Evolutionary conservation across 441 rosid genomes (phyloP), one percentile per base, ranked within the genome.

Genomic region (Heliophila coronopifolia): DNA sequence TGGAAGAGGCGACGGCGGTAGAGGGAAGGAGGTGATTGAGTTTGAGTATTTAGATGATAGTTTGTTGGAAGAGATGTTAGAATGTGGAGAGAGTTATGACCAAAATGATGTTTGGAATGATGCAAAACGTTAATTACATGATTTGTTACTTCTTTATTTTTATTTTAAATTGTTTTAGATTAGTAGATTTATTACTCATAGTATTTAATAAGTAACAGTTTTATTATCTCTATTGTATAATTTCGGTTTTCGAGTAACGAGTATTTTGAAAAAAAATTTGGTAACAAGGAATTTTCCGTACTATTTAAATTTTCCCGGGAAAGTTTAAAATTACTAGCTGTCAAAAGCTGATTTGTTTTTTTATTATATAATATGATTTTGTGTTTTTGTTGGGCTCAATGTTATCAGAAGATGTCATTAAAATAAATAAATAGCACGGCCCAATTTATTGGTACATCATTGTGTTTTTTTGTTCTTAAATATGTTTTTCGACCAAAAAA

Each of bases 31-130:
- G 47, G 89, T 75, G 30, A 72, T 83, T 30, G 95, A 80, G 75
- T 76, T 86, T 1, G 92, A 86, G 70, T 86, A 59, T 60, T 69
- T 83, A 23, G 92, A 86, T n/a, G 27, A 86, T 67, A 67, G 73
- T 31, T 59, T 83, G 64, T 65, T 86, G 70, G 92, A 86, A 35
- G 95, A 86, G 60, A 84, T 86, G 32, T 80, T 86, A 4, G 80
- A 63, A 9, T 50, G 33, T 42, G 69, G 63, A 17, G 63, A 64
- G 42, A 64, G 13, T 37, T 42, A 50, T 57, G 36, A 64, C 0
- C 37, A 53, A 22, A n/a, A n/a, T n/a, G 15, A 71, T 1, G 24
- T 42, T 35, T 50, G 57, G 49, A 26, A 56, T 7, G 42, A 41
- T 2, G 6, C 36, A 28, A 52, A 62, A 28, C 51, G 45, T 8